Percentiles rank a stretch among this genome's conserved stretches.
These are phyloP conservation scores for Xylaria multiplex DNA, from an alignment of 2,329 filamentous ascomycete species.

Conservation along the genomic window DNA sequence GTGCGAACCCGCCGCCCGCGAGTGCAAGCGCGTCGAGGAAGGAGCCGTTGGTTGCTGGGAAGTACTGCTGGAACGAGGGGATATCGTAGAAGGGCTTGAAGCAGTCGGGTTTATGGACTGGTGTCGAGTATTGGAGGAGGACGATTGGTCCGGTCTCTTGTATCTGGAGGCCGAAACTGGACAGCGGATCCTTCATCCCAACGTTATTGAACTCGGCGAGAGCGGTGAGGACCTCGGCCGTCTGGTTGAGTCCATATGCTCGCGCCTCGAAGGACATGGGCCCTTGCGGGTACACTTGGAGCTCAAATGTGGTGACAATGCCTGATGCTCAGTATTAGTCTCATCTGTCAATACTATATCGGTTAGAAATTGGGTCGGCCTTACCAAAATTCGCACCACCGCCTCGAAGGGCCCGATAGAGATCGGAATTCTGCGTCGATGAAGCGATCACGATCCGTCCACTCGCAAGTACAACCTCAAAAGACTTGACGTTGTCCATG, in stretches of 20 bases:
- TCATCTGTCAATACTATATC: not conserved
- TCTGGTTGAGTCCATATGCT: slow-evolving; percentile 8
- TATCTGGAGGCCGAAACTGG: slow-evolving; percentile 6
- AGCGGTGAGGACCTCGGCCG: slow-evolving; percentile 5
- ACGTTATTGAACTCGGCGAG: slow-evolving; percentile 5
- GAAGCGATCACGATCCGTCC: slow-evolving; percentile 2
- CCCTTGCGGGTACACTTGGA: slow-evolving; percentile 6
- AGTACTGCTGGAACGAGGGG: slow-evolving; percentile 4
- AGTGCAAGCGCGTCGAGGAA: slow-evolving; percentile 10
- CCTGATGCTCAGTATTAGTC: slow-evolving; percentile 6
- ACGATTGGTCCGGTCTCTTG: slow-evolving; percentile 4
- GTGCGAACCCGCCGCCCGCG: slow-evolving; percentile 1
- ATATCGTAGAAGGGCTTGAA: slow-evolving; percentile 11
- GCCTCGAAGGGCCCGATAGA: slow-evolving; percentile 12
- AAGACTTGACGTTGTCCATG: slow-evolving; percentile 5
- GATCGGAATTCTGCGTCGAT: slow-evolving; percentile 4
- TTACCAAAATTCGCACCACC: slow-evolving; percentile 6
- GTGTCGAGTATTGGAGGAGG: slow-evolving; percentile 1
- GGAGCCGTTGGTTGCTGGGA: slow-evolving; percentile 9
- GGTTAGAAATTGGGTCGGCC: slow-evolving; percentile 5
- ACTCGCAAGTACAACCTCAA: slow-evolving; percentile 4
- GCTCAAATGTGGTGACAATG: slow-evolving; percentile 5
- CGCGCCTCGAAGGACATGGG: slow-evolving; percentile 6
- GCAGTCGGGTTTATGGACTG: not conserved
- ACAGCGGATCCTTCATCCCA: slow-evolving; percentile 5